Base-by-base conservation (phyloP, 139 green algal species). In the Trebouxia sp. region DNA sequence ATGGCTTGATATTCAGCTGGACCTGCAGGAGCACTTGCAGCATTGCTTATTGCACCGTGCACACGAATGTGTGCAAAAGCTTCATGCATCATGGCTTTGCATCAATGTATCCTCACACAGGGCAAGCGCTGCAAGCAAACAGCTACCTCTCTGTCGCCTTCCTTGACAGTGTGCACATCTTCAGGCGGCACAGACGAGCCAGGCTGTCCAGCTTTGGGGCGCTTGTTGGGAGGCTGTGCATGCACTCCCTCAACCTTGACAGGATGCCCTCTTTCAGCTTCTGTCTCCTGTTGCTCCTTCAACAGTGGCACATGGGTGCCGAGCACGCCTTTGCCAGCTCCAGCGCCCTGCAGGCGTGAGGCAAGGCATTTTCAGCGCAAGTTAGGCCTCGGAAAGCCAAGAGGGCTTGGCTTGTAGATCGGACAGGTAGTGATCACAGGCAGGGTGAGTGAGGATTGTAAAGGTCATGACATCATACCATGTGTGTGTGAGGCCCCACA, bases 81-180 rank as follows among this genome's bases (percentile, higher is more conserved):
- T n/a, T n/a, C n/a, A n/a, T n/a, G n/a, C n/a, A n/a, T n/a, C n/a
- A n/a, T n/a, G n/a, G n/a, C n/a, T n/a, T n/a, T n/a, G n/a, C n/a
- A n/a, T n/a, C n/a, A n/a, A n/a, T n/a, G n/a, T n/a, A n/a, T n/a
- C n/a, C n/a, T n/a, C n/a, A n/a, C n/a, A n/a, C n/a, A n/a, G n/a
- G n/a, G n/a, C 50, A 28, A 1, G 22, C 50, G 20, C 50, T 58
- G 50, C 2, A 6, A 32, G 69, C 69, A 37, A 22, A 22, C 20
- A 20, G 17, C 11, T 26, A 77, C 69, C 69, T 77, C 41, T 77
- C 41, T 38, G 39, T 55, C 43, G 14, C 69, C 69, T 77, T 51
- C 69, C 43, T 51, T 20, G 22, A 77, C 41, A 17, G 69, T 77
- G 41, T 77, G 69, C 15, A 77, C 43, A 53, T 77, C 69, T 35